Percentiles rank a stretch among this genome's conserved stretches.
Conservation (phyloP, 768 basidiomycete species). For the Amanita pallidorosea region DNA sequence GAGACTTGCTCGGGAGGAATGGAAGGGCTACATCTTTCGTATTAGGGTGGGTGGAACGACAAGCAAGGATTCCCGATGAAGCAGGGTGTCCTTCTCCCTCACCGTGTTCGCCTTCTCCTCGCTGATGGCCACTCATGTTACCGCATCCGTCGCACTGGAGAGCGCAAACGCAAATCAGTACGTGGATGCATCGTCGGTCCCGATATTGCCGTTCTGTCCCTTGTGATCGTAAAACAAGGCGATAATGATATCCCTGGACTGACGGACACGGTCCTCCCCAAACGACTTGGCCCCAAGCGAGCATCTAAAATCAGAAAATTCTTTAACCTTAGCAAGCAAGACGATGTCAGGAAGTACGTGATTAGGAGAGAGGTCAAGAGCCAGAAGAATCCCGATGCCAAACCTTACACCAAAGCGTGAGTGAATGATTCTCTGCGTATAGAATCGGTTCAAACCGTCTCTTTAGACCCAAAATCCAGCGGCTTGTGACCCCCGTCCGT, state of each 20-base stretch:
- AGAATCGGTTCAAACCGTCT: neutral
- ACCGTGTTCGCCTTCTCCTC: slow-evolving; percentile 92
- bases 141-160: slow-evolving; percentile 83
- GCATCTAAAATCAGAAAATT: slow-evolving; percentile 95
- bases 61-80: slow-evolving; percentile 99
- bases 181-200: slow-evolving; percentile 96
- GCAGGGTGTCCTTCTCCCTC: slow-evolving; percentile 91
- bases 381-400: slow-evolving; percentile 80
- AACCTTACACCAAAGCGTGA: slow-evolving; percentile 96
- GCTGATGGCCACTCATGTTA: slow-evolving; percentile 97
- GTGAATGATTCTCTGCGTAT: slow-evolving; percentile 18
- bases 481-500: slow-evolving; percentile 89
- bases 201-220: slow-evolving; percentile 90
- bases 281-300: slow-evolving; percentile 93
- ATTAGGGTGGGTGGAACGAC: slow-evolving; percentile 98
- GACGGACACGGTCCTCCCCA: slow-evolving; percentile 87
- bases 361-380: slow-evolving; percentile 85
- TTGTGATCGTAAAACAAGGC: slow-evolving; percentile 96
- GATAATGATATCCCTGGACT: slow-evolving; percentile 83
- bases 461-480: slow-evolving; percentile 87
- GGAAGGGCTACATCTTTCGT: slow-evolving; percentile 92
- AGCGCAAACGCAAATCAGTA: slow-evolving; percentile 98
- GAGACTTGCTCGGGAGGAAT: slow-evolving; percentile 91
- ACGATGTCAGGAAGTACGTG: slow-evolving; percentile 97
- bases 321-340: slow-evolving; percentile 97